Conservation (phyloP, 2,329 filamentous ascomycete species). For the Akanthomyces lecanii region DNA sequence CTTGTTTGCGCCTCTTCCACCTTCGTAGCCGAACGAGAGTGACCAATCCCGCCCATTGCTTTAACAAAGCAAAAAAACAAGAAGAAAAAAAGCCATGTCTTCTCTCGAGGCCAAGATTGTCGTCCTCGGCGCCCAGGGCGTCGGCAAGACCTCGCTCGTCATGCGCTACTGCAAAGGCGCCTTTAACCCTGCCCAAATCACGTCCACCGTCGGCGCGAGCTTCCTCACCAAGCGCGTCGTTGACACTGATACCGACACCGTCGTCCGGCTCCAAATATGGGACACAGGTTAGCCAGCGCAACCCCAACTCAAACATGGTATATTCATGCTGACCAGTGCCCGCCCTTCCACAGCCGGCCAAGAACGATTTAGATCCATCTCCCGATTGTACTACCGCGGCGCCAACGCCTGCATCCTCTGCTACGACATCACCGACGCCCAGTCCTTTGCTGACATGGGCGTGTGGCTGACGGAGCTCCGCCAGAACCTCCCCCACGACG, state of each 20-base stretch:
- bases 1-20: background rate
- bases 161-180: conserved; percentile 71
- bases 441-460: conserved; percentile 88
- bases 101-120: conserved; percentile 79
- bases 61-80: too few species aligned
- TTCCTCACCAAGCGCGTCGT: conserved; percentile 76
- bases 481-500: conserved; percentile 69
- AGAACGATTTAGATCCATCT: conserved; percentile 92
- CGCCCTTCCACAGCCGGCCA: conserved; percentile 62
- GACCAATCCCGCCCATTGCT: background rate
- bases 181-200: conserved; percentile 60
- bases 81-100: conserved; percentile 33
- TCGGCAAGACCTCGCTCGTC: conserved; percentile 75
- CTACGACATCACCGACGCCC: conserved; percentile 86
- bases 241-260: conserved; percentile 79
- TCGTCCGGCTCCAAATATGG: conserved; percentile 93
- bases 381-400: conserved; percentile 91
- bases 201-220: conserved; percentile 73
- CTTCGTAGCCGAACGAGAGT: background rate
- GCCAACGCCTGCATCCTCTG: conserved; percentile 91
- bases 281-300: conserved; percentile 61
- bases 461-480: conserved; percentile 84
- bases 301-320: too few species aligned
- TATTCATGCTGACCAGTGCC: conserved; percentile 18
- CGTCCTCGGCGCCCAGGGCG: conserved; percentile 73